Evolutionary conservation across 495 filamentous ascomycete species (phyloP).

Genomic region (Penicillium robsamsonii): DNA sequence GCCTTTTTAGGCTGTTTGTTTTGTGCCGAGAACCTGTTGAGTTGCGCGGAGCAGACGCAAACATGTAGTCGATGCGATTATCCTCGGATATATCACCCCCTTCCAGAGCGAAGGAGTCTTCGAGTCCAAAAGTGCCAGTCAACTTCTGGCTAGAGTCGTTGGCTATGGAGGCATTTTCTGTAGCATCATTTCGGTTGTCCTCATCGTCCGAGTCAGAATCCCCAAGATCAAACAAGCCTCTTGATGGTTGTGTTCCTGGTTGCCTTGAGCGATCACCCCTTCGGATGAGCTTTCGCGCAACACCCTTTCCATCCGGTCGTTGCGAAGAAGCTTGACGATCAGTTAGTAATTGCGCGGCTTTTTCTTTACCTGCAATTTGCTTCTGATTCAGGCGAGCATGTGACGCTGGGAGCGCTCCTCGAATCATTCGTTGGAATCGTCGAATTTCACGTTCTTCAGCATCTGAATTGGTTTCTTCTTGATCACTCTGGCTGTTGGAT

Average conservation of each 20-base stretch:
- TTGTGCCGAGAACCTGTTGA: conserved; percentile 19
- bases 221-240: conserved; percentile 49
- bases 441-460: conserved; percentile 33
- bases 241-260: conserved; percentile 20
- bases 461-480: conserved; percentile 16
- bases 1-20: conserved; percentile 44
- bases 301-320: conserved; percentile 38
- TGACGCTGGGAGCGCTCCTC: conserved; percentile 87
- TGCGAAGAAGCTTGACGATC: conserved; percentile 21
- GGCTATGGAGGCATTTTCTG: background rate
- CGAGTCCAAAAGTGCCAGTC: conserved; percentile 17
- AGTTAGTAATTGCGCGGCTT: conserved; percentile 15
- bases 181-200: conserved; percentile 27
- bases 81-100: conserved; percentile 52
- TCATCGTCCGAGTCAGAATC: conserved; percentile 49
- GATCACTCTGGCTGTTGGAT: conserved; percentile 19
- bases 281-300: conserved; percentile 43
- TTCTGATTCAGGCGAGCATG: conserved; percentile 73
- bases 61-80: conserved; percentile 58
- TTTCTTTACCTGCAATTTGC: conserved; percentile 38
- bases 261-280: conserved; percentile 19
- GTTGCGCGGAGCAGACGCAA: conserved; percentile 38
- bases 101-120: conserved; percentile 28
- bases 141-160: conserved; percentile 7
- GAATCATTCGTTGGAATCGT: conserved; percentile 56